These are phyloP conservation scores for Cornus kousa DNA, from an alignment of 148 eudicot genomes.

Conservation along the genomic window DNA sequence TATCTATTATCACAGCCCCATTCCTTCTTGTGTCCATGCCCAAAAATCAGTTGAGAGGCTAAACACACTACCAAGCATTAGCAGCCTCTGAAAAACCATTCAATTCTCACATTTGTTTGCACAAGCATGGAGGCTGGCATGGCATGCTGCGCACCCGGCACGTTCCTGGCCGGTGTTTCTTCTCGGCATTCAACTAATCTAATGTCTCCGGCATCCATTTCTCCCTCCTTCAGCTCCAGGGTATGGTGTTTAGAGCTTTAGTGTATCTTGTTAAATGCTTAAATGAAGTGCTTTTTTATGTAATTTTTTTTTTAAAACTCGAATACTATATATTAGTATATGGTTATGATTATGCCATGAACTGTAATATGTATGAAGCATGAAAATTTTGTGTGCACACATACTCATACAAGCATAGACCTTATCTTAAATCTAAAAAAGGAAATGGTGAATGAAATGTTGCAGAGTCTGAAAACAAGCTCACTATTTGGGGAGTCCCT, in stretches of 20 bases:
- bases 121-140: constrained; percentile 68
- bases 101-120: not conserved
- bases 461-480: constrained; percentile 80
- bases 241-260: constrained; percentile 22
- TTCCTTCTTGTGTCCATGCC: constrained; percentile 10
- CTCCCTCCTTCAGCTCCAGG: constrained; percentile 62
- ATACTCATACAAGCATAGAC: too few species aligned
- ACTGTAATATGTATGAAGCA: not conserved
- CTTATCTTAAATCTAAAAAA: not conserved
- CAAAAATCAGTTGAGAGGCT: not conserved
- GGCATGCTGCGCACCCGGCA: constrained; percentile 62
- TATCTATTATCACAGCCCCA: constrained; percentile 48
- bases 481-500: constrained; percentile 73
- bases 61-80: not conserved
- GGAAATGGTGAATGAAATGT: not conserved
- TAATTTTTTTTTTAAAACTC: too few species aligned
- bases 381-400: too few species aligned
- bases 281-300: too few species aligned
- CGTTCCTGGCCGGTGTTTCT: constrained; percentile 57
- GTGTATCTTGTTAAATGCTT: not conserved
- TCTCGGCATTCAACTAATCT: constrained; percentile 60
- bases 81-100: constrained; percentile 13
- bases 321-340: not conserved
- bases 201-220: constrained; percentile 39
- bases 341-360: not conserved